phyloP scores from a whole-genome alignment of 2,329 filamentous ascomycete genomes.

The Bipolaris bicolor region DNA sequence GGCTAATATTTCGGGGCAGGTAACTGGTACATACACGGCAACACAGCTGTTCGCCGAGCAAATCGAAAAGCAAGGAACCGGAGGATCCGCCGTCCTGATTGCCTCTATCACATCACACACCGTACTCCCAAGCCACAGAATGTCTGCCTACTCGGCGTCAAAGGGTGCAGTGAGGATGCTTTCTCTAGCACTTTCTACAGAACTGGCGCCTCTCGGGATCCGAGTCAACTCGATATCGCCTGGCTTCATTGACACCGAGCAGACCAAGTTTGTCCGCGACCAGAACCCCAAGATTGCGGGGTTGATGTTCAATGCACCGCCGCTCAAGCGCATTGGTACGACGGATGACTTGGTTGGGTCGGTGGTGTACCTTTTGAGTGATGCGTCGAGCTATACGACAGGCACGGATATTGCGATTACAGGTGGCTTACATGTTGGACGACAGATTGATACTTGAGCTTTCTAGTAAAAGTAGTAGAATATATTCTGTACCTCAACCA shows the following conservation, averaged over 20 bases:
- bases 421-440: constrained; percentile 40
- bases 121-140: constrained; percentile 46
- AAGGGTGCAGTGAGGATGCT: constrained; percentile 54
- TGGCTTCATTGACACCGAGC: constrained; percentile 41
- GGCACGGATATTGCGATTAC: constrained; percentile 55
- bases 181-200: constrained; percentile 46
- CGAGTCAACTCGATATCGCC: constrained; percentile 43
- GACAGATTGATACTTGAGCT: constrained; percentile 1
- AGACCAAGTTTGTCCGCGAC: constrained; percentile 27
- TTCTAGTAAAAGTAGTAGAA: not conserved
- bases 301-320: constrained; percentile 35
- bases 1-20: constrained; percentile 28
- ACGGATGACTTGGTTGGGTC: constrained; percentile 54
- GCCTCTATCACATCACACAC: constrained; percentile 50
- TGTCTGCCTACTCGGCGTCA: constrained; percentile 54
- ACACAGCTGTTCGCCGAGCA: constrained; percentile 51
- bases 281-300: constrained; percentile 23
- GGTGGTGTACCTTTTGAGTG: constrained; percentile 53
- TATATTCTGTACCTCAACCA: not conserved
- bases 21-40: constrained; percentile 53
- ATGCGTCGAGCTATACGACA: constrained; percentile 52
- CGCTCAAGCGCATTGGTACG: constrained; percentile 49
- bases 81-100: constrained; percentile 51
- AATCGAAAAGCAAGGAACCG: constrained; percentile 49
- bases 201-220: constrained; percentile 42